phyloP scores from a whole-genome alignment of 1,139 yeast species.

The Sugiyamaella grinbergsii region DNA sequence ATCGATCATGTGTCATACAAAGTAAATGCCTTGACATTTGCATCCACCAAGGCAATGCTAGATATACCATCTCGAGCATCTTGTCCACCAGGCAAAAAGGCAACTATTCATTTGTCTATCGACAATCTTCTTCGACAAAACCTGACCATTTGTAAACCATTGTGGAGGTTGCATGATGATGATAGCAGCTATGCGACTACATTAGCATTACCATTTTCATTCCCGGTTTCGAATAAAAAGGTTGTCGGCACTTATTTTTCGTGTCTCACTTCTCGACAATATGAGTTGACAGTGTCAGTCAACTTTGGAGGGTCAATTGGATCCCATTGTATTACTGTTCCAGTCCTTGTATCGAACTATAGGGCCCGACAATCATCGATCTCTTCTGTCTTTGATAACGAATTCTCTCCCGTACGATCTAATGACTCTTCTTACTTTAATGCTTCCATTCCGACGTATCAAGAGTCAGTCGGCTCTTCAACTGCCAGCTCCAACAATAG shows the following conservation, averaged over 20 bases:
- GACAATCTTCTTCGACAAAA: constrained; percentile 20
- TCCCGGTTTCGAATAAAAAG: constrained; percentile 22
- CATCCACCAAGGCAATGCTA: constrained; percentile 18
- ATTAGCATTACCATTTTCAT: constrained; percentile 24
- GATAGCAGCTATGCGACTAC: constrained; percentile 10
- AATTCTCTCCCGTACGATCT: not conserved
- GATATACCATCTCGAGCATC: constrained; percentile 11
- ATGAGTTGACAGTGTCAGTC: constrained; percentile 29
- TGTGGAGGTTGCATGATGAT: constrained; percentile 17
- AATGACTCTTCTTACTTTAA: constrained; percentile 4
- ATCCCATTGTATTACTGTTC: constrained; percentile 15
- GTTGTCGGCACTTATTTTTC: constrained; percentile 35
- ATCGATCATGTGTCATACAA: constrained; percentile 20
- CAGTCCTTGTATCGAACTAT: constrained; percentile 21
- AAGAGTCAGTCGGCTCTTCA: constrained; percentile 17
- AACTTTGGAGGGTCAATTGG: constrained; percentile 19
- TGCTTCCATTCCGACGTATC: constrained; percentile 11
- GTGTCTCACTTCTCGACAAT: constrained; percentile 35
- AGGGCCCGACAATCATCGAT: constrained; percentile 6
- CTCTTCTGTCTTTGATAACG: constrained; percentile 3
- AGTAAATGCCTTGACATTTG: constrained; percentile 22
- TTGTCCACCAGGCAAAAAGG: constrained; percentile 1
- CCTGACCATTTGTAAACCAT: constrained; percentile 23
- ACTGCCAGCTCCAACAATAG: constrained; percentile 3
- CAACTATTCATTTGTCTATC: constrained; percentile 1